Percentiles rank a stretch among this genome's conserved stretches.
Conservation (phyloP, 768 basidiomycete species). For the Rhodotorula diobovata region DNA sequence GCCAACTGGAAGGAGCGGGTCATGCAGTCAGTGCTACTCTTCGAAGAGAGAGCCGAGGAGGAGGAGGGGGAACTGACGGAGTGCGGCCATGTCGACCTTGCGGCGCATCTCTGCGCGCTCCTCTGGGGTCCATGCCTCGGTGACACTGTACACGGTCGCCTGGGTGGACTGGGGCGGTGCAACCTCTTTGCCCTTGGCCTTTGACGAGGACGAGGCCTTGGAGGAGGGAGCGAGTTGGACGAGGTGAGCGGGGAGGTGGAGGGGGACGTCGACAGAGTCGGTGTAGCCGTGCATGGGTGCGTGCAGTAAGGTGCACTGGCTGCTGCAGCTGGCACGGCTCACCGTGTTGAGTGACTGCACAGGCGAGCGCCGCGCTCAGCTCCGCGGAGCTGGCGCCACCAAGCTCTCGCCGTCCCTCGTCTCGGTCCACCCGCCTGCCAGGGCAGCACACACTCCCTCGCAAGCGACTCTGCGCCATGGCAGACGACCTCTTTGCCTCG, state of each 20-base stretch:
- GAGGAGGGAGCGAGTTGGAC: background rate
- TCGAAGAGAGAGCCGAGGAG: background rate
- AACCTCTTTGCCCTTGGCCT: slow-evolving; percentile 16
- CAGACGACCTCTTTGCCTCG: slow-evolving; percentile 29
- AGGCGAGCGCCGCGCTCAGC: too few relatives aligned
- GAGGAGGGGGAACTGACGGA: slow-evolving; percentile 5
- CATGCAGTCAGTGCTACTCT: background rate
- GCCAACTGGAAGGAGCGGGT: slow-evolving; percentile 60
- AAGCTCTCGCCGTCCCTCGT: too few relatives aligned
- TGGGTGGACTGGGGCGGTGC: background rate
- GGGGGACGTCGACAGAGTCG: slow-evolving; percentile 31
- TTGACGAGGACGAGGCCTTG: background rate
- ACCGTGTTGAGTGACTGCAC: too few relatives aligned
- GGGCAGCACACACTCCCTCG: background rate
- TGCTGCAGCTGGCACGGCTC: too few relatives aligned
- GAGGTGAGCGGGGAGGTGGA: slow-evolving; percentile 22
- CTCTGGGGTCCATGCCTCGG: slow-evolving; percentile 15
- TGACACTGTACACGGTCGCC: slow-evolving; percentile 18
- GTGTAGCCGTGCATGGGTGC: slow-evolving; percentile 29
- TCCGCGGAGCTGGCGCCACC: too few relatives aligned
- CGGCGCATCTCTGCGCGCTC: slow-evolving; percentile 15
- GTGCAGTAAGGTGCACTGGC: background rate
- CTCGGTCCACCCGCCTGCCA: background rate
- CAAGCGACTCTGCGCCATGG: slow-evolving; percentile 2
- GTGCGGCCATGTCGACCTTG: slow-evolving; percentile 26